A percentile compares a stretch with the other conserved stretches of the same genome.
Conservation (phyloP, 2,329 filamentous ascomycete genomes). For the Fusarium pilosicola region DNA sequence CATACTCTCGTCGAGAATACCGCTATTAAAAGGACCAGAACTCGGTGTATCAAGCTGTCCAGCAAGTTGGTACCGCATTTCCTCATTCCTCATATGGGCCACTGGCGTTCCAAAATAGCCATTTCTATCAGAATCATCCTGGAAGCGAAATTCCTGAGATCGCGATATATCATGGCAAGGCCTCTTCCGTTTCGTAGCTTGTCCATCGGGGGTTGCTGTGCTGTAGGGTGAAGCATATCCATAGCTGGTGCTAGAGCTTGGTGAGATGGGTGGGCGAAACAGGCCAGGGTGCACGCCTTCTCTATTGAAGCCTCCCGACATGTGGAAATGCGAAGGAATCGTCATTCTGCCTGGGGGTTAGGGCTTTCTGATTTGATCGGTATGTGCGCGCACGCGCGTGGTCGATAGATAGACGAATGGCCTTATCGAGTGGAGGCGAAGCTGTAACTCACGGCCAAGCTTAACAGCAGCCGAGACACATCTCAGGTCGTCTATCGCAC, state of each 20-base stretch:
- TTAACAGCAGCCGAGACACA: slow-evolving; percentile 45
- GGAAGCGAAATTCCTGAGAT: slow-evolving; percentile 37
- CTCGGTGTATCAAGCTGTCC: slow-evolving; percentile 63
- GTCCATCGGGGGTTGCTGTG: slow-evolving; percentile 35
- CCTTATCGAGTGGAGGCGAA: slow-evolving; percentile 18
- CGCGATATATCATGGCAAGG: slow-evolving; percentile 45
- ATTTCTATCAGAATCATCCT: slow-evolving; percentile 32
- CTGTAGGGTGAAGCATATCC: slow-evolving; percentile 43
- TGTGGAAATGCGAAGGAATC: slow-evolving; percentile 48
- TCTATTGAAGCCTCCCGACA: slow-evolving; percentile 50
- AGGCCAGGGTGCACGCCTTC: slow-evolving; percentile 57
- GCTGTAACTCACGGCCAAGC: slow-evolving; percentile 25
- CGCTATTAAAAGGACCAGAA: slow-evolving; percentile 46
- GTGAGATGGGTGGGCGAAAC: slow-evolving; percentile 58
- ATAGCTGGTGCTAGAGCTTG: slow-evolving; percentile 53
- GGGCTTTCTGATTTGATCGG: slow-evolving; percentile 10
- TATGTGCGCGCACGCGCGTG: background rate
- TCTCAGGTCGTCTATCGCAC: slow-evolving; percentile 25
- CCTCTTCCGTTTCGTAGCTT: slow-evolving; percentile 59
- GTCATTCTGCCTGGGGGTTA: slow-evolving; percentile 38
- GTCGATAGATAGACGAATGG: slow-evolving; percentile 1
- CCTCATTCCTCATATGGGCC: slow-evolving; percentile 24
- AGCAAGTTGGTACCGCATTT: slow-evolving; percentile 59
- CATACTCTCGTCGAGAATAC: slow-evolving; percentile 61
- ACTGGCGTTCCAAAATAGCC: slow-evolving; percentile 38